These are phyloP conservation scores for sorghum (Sorghum bicolor) DNA, from an alignment of 176 grass and related monocot genomes.

Conservation along the genomic window DNA sequence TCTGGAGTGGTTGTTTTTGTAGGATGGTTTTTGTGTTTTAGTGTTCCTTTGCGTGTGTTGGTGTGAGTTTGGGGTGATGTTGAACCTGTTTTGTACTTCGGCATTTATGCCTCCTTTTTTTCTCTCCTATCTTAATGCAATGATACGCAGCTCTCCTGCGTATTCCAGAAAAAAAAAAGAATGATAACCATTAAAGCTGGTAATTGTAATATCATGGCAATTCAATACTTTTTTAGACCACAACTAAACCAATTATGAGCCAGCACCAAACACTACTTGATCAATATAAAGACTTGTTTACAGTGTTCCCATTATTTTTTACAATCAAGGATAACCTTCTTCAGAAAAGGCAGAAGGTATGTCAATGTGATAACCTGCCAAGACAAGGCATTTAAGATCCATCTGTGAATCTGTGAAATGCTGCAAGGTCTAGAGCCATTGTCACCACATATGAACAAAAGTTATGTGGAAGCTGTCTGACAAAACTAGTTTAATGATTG, in stretches of 20 bases:
- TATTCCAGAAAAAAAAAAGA: too few relatives aligned
- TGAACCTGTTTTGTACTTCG: too few relatives aligned
- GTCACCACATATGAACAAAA: neutral
- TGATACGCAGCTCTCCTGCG: too few relatives aligned
- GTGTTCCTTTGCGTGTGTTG: too few relatives aligned
- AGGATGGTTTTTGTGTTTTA: too few relatives aligned
- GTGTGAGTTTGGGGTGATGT: too few relatives aligned
- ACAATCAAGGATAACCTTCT: neutral
- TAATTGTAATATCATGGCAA: neutral
- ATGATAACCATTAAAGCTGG: neutral
- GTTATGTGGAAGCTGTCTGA: neutral
- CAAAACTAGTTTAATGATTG: constrained; percentile 1
- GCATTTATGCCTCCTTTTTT: too few relatives aligned
- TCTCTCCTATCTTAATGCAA: too few relatives aligned
- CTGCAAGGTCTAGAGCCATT: neutral
- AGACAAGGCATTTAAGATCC: constrained; percentile 14
- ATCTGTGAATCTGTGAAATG: neutral
- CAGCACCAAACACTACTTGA: neutral
- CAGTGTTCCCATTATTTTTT: neutral
- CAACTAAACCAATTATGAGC: constrained; percentile 11
- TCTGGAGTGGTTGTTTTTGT: too few relatives aligned
- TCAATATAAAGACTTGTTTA: neutral
- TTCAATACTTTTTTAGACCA: neutral
- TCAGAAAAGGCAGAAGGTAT: neutral
- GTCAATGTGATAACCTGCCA: constrained; percentile 1